Percentiles rank a stretch among this genome's conserved stretches.
Evolutionary conservation across 306 rosid genomes (phyloP).

Genomic region (cucumber (Cucumis sativus)): Cucumber_9930_V3 NC_026657.2:4613501-4614000

Average conservation of each 20-base stretch:
- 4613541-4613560: conserved; percentile 79
- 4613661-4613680: conserved; percentile 54
- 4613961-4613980: no score
- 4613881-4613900: conserved; percentile 77
- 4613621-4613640: conserved; percentile 64
- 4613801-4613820: conserved; percentile 80
- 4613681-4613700: conserved; percentile 79
- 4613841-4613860: conserved; percentile 75
- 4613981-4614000: not conserved
- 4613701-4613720: conserved; percentile 85
- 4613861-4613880: conserved; percentile 96
- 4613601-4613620: conserved; percentile 64
- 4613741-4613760: conserved; percentile 85
- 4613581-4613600: conserved; percentile 64
- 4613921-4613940: not conserved
- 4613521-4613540: conserved; percentile 42
- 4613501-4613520: conserved; percentile 23
- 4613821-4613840: conserved; percentile 61
- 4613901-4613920: conserved; percentile 10
- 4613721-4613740: conserved; percentile 63
- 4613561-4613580: conserved; percentile 80
- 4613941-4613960: not conserved
- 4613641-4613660: conserved; percentile 74
- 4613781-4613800: conserved; percentile 84
- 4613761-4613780: conserved; percentile 72